These are phyloP conservation scores for Syzygium oleosum DNA, from an alignment of 345 rosid species.

Conservation along the genomic window DNA sequence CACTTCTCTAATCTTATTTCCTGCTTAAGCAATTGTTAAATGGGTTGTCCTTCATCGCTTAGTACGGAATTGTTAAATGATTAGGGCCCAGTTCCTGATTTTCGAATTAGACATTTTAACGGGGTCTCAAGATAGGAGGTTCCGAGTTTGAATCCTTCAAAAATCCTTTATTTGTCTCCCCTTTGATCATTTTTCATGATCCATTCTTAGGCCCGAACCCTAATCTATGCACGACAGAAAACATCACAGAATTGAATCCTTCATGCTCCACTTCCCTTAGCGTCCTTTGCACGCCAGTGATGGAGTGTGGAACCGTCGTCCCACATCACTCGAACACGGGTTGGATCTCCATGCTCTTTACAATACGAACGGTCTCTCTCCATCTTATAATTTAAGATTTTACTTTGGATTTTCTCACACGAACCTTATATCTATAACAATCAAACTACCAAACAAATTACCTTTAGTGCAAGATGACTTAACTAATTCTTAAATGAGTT, in stretches of 20 bases:
- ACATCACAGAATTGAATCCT: neutral
- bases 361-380: neutral
- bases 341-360: neutral
- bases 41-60: neutral
- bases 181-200: neutral
- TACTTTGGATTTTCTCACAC: neutral
- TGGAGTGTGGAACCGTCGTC: neutral
- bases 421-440: neutral
- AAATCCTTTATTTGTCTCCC: neutral
- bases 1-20: neutral
- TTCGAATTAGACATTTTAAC: neutral
- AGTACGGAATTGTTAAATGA: too few species aligned
- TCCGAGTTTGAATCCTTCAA: neutral
- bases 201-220: neutral
- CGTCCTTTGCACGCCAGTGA: neutral
- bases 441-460: neutral
- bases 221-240: neutral
- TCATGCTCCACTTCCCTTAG: neutral
- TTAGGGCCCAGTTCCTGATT: neutral
- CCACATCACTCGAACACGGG: neutral
- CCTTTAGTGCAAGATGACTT: fast-evolving
- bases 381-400: neutral
- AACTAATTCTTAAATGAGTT: neutral
- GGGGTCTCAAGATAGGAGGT: neutral
- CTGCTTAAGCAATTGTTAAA: neutral